Percentiles rank a stretch among this genome's conserved stretches.
These are phyloP conservation scores for Astrephomene gubernaculifera DNA, from an alignment of 139 green algal species.

Conservation along the genomic window DNA sequence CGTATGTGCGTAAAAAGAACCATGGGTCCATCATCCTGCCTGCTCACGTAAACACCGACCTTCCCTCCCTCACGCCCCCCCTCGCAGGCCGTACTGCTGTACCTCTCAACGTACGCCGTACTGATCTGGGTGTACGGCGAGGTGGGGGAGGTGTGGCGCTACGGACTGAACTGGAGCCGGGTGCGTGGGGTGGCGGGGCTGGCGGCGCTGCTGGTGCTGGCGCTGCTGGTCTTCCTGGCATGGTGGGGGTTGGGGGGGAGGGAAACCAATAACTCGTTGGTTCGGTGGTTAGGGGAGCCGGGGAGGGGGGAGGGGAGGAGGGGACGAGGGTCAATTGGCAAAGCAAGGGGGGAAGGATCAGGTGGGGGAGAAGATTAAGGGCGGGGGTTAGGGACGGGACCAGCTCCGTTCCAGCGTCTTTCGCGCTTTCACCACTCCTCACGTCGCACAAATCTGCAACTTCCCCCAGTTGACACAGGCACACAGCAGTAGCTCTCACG, in stretches of 20 bases:
- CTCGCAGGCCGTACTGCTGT: conserved; percentile 52
- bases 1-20: not conserved
- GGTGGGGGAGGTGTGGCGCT: conserved; percentile 36
- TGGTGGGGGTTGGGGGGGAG: not conserved
- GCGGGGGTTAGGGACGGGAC: too few species aligned
- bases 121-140: conserved; percentile 59
- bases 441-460: too few species aligned
- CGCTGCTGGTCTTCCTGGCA: not conserved
- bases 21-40: not conserved
- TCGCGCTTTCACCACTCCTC: too few species aligned
- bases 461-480: too few species aligned
- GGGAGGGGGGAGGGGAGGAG: too few species aligned
- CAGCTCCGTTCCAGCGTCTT: too few species aligned
- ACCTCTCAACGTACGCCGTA: conserved; percentile 44
- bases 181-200: not conserved
- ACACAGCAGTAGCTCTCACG: too few species aligned
- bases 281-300: too few species aligned
- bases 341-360: not conserved
- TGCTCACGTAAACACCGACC: not conserved
- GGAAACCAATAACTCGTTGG: not conserved
- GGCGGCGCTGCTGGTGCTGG: not conserved
- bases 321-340: not conserved
- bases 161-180: conserved; percentile 40
- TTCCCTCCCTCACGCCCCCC: not conserved
- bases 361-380: not conserved